phyloP scores from a whole-genome alignment of 495 filamentous ascomycete species.

The Antarctomyces pellizariae region DNA sequence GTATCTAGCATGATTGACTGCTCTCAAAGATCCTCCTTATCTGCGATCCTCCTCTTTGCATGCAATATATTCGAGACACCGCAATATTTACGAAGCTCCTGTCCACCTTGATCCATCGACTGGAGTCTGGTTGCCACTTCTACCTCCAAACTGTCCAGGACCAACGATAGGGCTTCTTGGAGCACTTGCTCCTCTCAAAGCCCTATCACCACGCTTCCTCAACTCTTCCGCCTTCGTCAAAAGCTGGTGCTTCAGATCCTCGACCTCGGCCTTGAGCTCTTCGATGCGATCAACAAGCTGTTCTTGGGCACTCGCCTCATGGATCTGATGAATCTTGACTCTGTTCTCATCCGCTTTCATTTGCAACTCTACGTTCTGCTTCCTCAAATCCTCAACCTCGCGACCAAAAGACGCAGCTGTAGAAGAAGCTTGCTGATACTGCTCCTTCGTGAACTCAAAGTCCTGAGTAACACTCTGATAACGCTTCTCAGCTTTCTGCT shows the following conservation, averaged over 20 bases:
- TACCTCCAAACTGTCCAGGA: no score
- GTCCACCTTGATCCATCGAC: no score
- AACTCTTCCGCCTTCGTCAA: constrained; percentile 19
- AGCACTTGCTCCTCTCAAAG: constrained; percentile 7
- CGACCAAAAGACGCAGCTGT: constrained; percentile 2
- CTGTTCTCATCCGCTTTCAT: constrained; percentile 5
- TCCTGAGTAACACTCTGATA: constrained; percentile 3
- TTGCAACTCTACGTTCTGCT: constrained; percentile 1
- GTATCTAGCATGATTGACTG: no score
- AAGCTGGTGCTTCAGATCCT: constrained; percentile 42
- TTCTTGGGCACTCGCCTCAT: constrained; percentile 12
- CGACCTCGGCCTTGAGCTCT: constrained; percentile 46
- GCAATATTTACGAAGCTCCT: no score
- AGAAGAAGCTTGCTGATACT: constrained; percentile 10
- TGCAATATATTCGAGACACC: no score
- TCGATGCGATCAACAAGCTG: constrained; percentile 41
- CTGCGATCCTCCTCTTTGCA: no score
- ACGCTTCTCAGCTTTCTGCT: no score
- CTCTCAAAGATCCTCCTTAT: no score
- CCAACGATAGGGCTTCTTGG: constrained; percentile 10
- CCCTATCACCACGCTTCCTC: constrained; percentile 6
- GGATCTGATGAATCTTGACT: constrained; percentile 7
- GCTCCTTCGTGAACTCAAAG: constrained; percentile 6
- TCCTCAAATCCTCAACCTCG: constrained; percentile 3
- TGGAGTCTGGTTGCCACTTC: no score